Percentiles rank a stretch among this genome's conserved stretches.
These are phyloP conservation scores for Penicillium daleae DNA, from an alignment of 495 filamentous ascomycete species.

Conservation along the genomic window DNA sequence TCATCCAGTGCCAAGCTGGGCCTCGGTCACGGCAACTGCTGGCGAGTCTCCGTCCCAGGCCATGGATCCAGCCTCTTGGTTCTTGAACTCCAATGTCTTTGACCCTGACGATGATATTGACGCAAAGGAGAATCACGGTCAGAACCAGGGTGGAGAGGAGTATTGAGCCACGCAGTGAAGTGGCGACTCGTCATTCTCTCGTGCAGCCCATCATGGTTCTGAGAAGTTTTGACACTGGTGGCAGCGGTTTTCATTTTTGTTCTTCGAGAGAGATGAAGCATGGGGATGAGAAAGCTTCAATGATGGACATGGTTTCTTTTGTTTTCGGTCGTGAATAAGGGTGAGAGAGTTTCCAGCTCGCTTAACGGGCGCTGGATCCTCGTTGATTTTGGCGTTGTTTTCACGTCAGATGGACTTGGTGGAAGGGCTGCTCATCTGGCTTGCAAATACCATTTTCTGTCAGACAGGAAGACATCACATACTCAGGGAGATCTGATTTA, in stretches of 20 bases:
- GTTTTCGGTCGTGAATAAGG: neutral
- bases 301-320: neutral
- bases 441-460: conserved; percentile 1
- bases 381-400: neutral
- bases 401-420: neutral
- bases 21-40: neutral
- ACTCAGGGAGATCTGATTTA: neutral
- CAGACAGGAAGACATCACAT: neutral
- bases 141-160: neutral
- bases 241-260: neutral
- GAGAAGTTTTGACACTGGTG: neutral
- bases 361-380: conserved; percentile 1
- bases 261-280: neutral
- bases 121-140: neutral
- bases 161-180: neutral
- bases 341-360: neutral
- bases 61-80: too few species aligned
- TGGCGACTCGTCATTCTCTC: neutral
- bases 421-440: neutral
- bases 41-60: neutral
- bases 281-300: neutral
- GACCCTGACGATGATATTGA: neutral
- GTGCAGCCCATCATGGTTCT: neutral
- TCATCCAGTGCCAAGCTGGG: neutral
- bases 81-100: neutral